These are phyloP conservation scores for Monsonia emarginata DNA, from an alignment of 441 rosid species.

Conservation along the genomic window DNA sequence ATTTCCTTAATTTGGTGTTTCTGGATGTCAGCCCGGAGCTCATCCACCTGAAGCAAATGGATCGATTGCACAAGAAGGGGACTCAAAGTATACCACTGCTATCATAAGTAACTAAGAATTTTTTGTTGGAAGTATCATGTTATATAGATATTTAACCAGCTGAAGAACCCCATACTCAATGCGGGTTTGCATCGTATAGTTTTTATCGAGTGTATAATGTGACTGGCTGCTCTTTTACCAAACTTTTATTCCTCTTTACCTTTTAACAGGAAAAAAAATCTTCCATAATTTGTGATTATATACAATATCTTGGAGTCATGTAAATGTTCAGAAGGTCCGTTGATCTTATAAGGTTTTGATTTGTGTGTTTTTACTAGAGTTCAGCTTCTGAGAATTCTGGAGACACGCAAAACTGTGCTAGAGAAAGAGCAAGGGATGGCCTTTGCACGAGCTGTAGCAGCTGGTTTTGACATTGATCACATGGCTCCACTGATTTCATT, in stretches of 20 bases:
- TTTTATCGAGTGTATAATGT: background rate
- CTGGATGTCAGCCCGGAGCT: constrained; percentile 55
- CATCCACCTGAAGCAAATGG: constrained; percentile 49
- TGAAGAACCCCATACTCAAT: no score
- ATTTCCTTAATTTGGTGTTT: constrained; percentile 11
- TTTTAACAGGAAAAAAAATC: background rate
- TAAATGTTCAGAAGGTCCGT: background rate
- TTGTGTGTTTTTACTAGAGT: constrained; percentile 31
- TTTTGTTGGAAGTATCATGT: no score
- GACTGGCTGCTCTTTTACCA: background rate
- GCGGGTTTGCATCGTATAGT: constrained; percentile 1
- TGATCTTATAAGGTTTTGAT: background rate
- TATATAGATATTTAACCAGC: no score
- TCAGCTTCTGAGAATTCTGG: constrained; percentile 80
- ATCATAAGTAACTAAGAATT: background rate
- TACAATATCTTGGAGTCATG: no score
- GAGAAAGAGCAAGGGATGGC: constrained; percentile 99
- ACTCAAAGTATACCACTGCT: constrained; percentile 50
- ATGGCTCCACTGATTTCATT: constrained; percentile 64
- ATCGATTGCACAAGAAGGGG: constrained; percentile 37
- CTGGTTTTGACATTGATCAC: constrained; percentile 77
- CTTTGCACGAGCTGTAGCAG: constrained; percentile 96
- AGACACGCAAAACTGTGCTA: constrained; percentile 64
- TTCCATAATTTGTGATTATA: no score
- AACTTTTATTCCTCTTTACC: no score